These are phyloP conservation scores for Cadophora sp. DNA, from an alignment of 2,329 filamentous ascomycete genomes.

Conservation along the genomic window DNA sequence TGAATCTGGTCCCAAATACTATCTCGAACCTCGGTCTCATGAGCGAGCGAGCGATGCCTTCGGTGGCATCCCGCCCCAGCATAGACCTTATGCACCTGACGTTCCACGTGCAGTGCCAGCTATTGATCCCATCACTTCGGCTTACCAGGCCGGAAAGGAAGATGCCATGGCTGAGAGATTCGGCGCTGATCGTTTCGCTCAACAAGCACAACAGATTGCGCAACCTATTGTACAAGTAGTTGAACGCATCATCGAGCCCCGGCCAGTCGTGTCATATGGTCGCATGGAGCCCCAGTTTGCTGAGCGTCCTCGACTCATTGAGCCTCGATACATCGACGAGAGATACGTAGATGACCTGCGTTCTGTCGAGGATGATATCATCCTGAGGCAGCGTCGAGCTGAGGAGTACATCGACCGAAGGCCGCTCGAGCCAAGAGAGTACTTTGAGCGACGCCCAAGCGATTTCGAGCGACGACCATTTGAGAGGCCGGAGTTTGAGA, in stretches of 20 bases:
- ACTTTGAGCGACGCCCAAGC: slow-evolving; percentile 9
- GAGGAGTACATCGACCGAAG: slow-evolving; percentile 34
- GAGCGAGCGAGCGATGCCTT: slow-evolving; percentile 20
- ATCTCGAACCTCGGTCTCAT: slow-evolving; percentile 23
- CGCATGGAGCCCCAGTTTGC: slow-evolving; percentile 21
- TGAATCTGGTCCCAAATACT: slow-evolving; percentile 21
- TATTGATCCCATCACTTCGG: slow-evolving; percentile 33
- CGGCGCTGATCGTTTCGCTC: slow-evolving; percentile 25
- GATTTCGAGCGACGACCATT: slow-evolving; percentile 5
- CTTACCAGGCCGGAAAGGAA: slow-evolving; percentile 38
- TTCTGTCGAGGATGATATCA: slow-evolving; percentile 21
- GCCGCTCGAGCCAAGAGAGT: slow-evolving; percentile 19
- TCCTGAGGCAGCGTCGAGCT: slow-evolving; percentile 16
- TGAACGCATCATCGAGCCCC: slow-evolving; percentile 24
- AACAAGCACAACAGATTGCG: slow-evolving; percentile 21
- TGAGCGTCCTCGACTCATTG: slow-evolving; percentile 24
- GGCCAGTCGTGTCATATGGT: slow-evolving; percentile 27
- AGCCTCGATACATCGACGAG: slow-evolving; percentile 26
- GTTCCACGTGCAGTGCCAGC: slow-evolving; percentile 28
- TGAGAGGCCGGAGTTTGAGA: slow-evolving; percentile 21
- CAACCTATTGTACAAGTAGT: slow-evolving; percentile 19
- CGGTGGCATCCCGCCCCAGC: slow-evolving; percentile 20
- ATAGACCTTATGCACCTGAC: slow-evolving; percentile 33
- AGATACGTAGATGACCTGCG: slow-evolving; percentile 29
- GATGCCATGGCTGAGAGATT: slow-evolving; percentile 39